Evolutionary conservation across 805 yeast species (phyloP).

Genomic region (Candida coquimbonensis): DNA sequence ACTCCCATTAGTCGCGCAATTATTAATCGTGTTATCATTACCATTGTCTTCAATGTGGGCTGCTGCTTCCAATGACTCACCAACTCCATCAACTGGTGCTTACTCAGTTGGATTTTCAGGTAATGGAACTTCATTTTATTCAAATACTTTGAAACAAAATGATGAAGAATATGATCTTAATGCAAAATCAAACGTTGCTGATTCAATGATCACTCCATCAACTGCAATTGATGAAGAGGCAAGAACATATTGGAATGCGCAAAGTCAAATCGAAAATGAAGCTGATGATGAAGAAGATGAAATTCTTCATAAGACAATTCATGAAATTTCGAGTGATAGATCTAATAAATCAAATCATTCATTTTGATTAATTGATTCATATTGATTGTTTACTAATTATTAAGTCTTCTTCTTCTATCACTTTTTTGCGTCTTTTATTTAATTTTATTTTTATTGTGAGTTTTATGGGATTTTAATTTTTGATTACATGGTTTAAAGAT

Average conservation of each 20-base stretch:
- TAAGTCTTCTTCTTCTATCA: not conserved
- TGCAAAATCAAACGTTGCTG: constrained; percentile 1
- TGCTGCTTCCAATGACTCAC: constrained; percentile 47
- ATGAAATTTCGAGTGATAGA: constrained; percentile 7
- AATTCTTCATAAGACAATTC: constrained; percentile 18
- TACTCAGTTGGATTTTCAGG: constrained; percentile 6
- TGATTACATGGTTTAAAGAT: no score
- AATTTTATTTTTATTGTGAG: no score
- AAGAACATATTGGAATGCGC: constrained; percentile 26
- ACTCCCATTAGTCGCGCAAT: constrained; percentile 45
- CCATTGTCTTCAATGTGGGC: constrained; percentile 93
- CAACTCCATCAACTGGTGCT: constrained; percentile 31
- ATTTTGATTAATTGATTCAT: not conserved
- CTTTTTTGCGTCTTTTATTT: not conserved
- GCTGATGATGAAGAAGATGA: constrained; percentile 10
- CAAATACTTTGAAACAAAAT: constrained; percentile 12
- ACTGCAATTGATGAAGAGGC: constrained; percentile 31
- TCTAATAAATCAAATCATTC: not conserved
- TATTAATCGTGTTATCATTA: constrained; percentile 62
- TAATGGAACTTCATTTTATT: constrained; percentile 12
- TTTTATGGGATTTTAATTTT: no score
- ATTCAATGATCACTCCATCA: constrained; percentile 25
- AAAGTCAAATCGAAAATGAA: constrained; percentile 12
- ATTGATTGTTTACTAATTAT: not conserved
- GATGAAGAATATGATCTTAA: constrained; percentile 2